Evolutionary conservation across 768 basidiomycete genomes (phyloP).

Genomic region (Rhizopogon roseolus): DNA sequence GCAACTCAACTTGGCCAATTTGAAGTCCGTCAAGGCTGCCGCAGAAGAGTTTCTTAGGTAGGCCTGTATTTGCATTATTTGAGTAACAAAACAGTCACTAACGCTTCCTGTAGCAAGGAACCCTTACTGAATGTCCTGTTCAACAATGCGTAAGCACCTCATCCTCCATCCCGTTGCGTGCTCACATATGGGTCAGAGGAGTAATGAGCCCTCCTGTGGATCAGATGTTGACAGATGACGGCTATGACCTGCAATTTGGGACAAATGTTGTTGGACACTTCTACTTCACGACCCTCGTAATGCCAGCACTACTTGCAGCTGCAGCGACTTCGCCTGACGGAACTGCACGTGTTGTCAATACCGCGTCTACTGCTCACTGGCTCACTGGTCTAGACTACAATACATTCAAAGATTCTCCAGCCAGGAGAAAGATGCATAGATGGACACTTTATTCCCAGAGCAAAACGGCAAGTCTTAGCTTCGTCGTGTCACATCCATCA

Average conservation of each 20-base stretch:
- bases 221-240: slow-evolving; percentile 13
- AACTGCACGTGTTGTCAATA: slow-evolving; percentile 28
- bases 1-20: slow-evolving; percentile 17
- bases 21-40: slow-evolving; percentile 32
- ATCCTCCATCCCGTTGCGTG: not conserved
- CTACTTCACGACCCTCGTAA: slow-evolving; percentile 20
- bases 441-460: no score
- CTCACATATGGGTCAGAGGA: slow-evolving; percentile 9
- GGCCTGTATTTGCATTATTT: not conserved
- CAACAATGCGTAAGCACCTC: slow-evolving; percentile 21
- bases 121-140: slow-evolving; percentile 15
- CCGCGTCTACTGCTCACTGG: slow-evolving; percentile 15
- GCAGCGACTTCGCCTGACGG: slow-evolving; percentile 17
- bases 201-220: slow-evolving; percentile 19
- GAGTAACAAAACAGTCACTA: not conserved
- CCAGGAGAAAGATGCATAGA: no score
- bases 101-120: not conserved
- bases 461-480: not conserved
- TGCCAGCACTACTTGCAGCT: slow-evolving; percentile 1
- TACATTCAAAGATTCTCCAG: no score
- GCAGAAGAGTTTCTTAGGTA: slow-evolving; percentile 36
- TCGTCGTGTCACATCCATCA: not conserved
- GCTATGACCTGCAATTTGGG: slow-evolving; percentile 33
- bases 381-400: slow-evolving; percentile 24
- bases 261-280: slow-evolving; percentile 23